Evolutionary conservation across 2,329 filamentous ascomycete genomes (phyloP).

Genomic region (Calonectria naviculata): DNA sequence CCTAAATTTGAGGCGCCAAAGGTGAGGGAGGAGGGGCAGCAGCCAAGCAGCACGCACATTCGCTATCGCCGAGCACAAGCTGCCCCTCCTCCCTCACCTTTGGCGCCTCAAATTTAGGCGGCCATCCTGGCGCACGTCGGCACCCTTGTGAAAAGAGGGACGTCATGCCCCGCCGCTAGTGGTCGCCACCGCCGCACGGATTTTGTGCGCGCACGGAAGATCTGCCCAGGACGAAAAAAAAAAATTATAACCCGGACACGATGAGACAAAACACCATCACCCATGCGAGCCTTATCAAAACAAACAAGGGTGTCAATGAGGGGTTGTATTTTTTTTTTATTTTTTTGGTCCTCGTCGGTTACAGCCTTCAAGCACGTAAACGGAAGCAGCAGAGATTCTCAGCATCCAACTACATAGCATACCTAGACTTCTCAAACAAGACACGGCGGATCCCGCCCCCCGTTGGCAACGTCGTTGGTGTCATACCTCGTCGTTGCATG

Average conservation of each 20-base stretch:
- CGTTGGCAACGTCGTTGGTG: slow-evolving; percentile 2
- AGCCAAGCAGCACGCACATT: not conserved
- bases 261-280: not conserved
- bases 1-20: slow-evolving; percentile 31
- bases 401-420: not conserved
- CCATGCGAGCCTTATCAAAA: slow-evolving; percentile 19
- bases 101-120: slow-evolving; percentile 31
- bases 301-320: not conserved
- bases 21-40: slow-evolving; percentile 37
- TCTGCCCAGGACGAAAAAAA: slow-evolving; percentile 27
- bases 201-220: slow-evolving; percentile 36
- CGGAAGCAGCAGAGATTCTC: not conserved
- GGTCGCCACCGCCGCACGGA: slow-evolving; percentile 41
- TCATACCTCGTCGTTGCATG: slow-evolving; percentile 9
- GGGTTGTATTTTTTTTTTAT: not conserved
- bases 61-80: slow-evolving; percentile 6
- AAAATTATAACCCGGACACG: not conserved
- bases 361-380: not conserved
- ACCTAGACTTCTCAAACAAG: not conserved
- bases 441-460: not conserved
- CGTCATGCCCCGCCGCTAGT: slow-evolving; percentile 46
- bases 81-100: slow-evolving; percentile 37
- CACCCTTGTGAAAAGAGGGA: slow-evolving; percentile 38
- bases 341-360: not conserved
- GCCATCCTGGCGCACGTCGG: slow-evolving; percentile 25